These are phyloP conservation scores for Themeda triandra DNA, from an alignment of 176 grass and related monocot genomes.

Conservation along the genomic window DNA sequence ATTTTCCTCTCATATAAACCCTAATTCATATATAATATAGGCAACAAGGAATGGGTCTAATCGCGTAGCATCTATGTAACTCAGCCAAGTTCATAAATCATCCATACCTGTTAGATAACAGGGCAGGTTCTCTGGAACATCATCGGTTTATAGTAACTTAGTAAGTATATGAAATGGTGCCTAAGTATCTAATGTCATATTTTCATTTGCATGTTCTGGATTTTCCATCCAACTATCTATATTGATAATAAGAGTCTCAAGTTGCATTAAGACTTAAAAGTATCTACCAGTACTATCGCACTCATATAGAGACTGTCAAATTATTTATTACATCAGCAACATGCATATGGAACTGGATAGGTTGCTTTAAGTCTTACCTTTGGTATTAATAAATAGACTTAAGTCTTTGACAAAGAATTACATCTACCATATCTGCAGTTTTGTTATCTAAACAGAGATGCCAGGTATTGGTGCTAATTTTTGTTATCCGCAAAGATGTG, in stretches of 20 bases:
- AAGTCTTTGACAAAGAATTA: constrained; percentile 10
- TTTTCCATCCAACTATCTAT: background rate
- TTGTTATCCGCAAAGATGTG: background rate
- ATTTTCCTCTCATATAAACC: constrained; percentile 25
- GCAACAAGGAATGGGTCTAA: background rate
- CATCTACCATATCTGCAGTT: background rate
- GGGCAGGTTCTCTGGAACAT: background rate
- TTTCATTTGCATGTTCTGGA: background rate
- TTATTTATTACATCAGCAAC: background rate
- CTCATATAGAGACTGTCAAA: background rate
- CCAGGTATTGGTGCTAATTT: background rate
- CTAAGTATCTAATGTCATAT: constrained; percentile 15
- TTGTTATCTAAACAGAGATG: background rate
- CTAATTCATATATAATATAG: background rate
- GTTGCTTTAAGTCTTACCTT: background rate
- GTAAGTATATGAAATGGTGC: constrained; percentile 6
- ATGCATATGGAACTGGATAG: background rate
- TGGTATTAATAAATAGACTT: background rate
- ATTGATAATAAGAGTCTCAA: background rate
- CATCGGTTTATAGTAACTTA: background rate
- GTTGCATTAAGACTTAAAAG: constrained; percentile 3
- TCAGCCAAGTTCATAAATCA: background rate
- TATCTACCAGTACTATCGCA: background rate
- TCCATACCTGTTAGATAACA: too few relatives aligned
- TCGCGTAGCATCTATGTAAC: background rate